A percentile compares a stretch with the other conserved stretches of the same genome.
Conservation (phyloP, 2,329 filamentous ascomycete species). For the Pleurostoma richardsiae region DNA sequence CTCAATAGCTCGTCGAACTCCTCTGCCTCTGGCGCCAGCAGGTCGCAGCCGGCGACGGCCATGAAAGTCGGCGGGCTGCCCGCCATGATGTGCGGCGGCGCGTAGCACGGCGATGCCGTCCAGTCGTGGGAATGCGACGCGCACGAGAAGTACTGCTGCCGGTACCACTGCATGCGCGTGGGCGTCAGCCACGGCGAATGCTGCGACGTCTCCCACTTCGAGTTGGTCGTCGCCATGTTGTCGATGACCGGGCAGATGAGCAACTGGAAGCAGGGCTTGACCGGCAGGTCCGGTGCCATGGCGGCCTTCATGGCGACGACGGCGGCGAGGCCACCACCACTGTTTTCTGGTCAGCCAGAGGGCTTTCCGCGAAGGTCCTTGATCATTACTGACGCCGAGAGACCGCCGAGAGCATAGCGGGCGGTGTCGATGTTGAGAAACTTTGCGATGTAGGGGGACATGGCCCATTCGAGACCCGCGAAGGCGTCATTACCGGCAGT, state of each 20-base stretch:
- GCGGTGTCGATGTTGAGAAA: neutral
- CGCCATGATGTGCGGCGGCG: slow-evolving; percentile 14
- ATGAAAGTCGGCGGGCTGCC: slow-evolving; percentile 23
- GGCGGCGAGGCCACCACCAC: slow-evolving; percentile 12
- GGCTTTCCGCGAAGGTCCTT: too few species aligned
- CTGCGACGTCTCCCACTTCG: slow-evolving; percentile 9
- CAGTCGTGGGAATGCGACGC: slow-evolving; percentile 15
- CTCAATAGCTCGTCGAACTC: slow-evolving; percentile 18
- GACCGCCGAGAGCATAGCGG: slow-evolving; percentile 5
- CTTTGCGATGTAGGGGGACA: neutral
- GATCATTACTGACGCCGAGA: slow-evolving; percentile 2
- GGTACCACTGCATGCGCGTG: slow-evolving; percentile 25
- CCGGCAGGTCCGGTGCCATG: slow-evolving; percentile 8
- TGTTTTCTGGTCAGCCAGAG: neutral
- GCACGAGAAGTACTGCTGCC: slow-evolving; percentile 22
- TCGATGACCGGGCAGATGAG: slow-evolving; percentile 26
- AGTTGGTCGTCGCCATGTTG: slow-evolving; percentile 21
- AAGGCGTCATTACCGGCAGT: slow-evolving; percentile 6
- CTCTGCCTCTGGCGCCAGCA: slow-evolving; percentile 23
- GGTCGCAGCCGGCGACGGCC: slow-evolving; percentile 22
- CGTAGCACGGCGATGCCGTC: slow-evolving; percentile 23
- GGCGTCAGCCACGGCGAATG: slow-evolving; percentile 24
- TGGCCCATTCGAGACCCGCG: slow-evolving; percentile 3
- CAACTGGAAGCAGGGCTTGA: slow-evolving; percentile 12
- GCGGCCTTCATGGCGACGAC: slow-evolving; percentile 11